Conservation (phyloP, 306 rosid species). For the Citrullus colocynthis region DNA sequence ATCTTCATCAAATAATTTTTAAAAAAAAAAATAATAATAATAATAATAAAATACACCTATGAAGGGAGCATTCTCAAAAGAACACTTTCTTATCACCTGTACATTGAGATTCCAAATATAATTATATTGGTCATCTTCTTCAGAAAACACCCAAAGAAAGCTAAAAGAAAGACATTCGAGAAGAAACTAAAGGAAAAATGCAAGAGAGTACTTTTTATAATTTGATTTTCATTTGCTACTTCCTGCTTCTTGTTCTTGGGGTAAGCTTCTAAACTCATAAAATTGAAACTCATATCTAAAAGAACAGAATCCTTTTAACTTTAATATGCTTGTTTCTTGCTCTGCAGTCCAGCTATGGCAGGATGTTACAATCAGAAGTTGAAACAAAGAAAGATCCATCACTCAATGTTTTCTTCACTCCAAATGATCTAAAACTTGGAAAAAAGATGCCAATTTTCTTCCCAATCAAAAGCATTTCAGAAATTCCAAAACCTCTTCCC, state of each 20-base stretch:
- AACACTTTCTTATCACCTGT: background rate
- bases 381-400: conserved; percentile 17
- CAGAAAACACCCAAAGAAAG: background rate
- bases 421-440: conserved; percentile 33
- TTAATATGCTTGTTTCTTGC: background rate
- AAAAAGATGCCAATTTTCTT: conserved; percentile 45
- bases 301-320: background rate
- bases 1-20: background rate
- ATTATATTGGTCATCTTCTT: background rate
- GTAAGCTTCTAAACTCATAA: background rate
- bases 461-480: conserved; percentile 23
- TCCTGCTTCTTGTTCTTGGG: background rate
- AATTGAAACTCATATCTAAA: background rate
- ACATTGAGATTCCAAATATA: background rate
- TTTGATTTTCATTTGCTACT: background rate
- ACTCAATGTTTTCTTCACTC: conserved; percentile 45
- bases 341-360: background rate
- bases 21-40: background rate
- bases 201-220: background rate
- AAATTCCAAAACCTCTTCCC: conserved; percentile 34
- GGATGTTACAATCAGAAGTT: background rate
- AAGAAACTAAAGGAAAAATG: background rate
- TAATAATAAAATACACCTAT: background rate
- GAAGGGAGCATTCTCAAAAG: background rate
- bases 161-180: background rate